These are phyloP conservation scores for Capronia americana DNA, from an alignment of 2,329 filamentous ascomycete species.

Conservation along the genomic window DNA sequence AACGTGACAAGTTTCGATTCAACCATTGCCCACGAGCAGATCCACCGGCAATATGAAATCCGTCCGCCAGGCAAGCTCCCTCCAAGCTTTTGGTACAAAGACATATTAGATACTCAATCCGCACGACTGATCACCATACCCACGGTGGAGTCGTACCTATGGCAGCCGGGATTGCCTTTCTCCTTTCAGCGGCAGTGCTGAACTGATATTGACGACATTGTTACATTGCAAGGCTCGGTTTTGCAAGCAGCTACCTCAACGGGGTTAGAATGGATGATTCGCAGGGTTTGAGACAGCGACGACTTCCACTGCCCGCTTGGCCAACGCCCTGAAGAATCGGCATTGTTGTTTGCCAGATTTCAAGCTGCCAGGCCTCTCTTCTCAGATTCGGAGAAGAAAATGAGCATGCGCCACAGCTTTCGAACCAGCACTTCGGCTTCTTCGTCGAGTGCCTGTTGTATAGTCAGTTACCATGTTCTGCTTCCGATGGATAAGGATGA, in stretches of 20 bases:
- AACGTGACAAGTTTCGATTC: neutral
- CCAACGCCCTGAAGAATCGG: neutral
- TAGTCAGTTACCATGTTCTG: neutral
- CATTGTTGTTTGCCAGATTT: neutral
- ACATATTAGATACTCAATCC: neutral
- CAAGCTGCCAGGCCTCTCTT: slow-evolving; percentile 80
- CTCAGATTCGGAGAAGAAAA: slow-evolving; percentile 96
- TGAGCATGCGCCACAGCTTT: slow-evolving; percentile 98
- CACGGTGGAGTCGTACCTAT: neutral
- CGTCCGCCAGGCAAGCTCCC: neutral
- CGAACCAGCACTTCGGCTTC: slow-evolving; percentile 92
- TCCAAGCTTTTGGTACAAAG: neutral
- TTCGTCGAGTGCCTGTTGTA: slow-evolving; percentile 79
- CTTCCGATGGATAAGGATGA: neutral
- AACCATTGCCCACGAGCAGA: neutral
- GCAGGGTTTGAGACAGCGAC: neutral
- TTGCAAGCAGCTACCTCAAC: neutral
- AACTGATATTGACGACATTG: neutral
- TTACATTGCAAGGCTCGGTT: neutral
- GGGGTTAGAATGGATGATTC: neutral
- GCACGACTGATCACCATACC: neutral
- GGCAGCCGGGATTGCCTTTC: neutral
- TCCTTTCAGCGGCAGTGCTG: neutral
- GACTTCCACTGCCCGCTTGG: neutral
- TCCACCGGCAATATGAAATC: neutral